Base-by-base conservation (phyloP, 257 asterid genomes). In the Apocynum venetum region DNA sequence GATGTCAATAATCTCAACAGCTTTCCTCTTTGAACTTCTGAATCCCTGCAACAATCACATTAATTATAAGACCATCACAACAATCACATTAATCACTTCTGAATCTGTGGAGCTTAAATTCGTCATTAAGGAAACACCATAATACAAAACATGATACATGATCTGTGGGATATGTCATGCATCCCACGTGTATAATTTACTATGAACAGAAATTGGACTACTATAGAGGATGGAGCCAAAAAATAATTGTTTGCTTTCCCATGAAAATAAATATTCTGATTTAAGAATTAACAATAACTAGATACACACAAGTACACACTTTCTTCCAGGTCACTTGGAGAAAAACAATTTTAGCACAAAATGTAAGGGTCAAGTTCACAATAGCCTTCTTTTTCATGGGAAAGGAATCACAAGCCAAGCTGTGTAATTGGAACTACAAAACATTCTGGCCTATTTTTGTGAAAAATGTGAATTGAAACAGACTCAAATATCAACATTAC, bases 21-120 rank as follows among this genome's bases (percentile, higher is more conserved):
- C 83, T 76, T 86, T 91, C 71, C 96, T 89, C 84, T 85, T 87
- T 15, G 87, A 89, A 44, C 88, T 84, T 52, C 84, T 81, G 77
- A 83, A 75, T 79, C 77, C 91, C 95, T 89, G 81, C 83, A 80
- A 63, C 63, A 79, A 79, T 49, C 47, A 53, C 43, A n/a, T 46
- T 2, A 6, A 46, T 1, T 36, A n/a, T 40, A 69, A 76, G 49
- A 80, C 73, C n/a, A n/a, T n/a, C n/a, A n/a, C n/a, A n/a, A n/a
- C n/a, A n/a, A n/a, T n/a, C n/a, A n/a, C n/a, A n/a, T n/a, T n/a
- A n/a, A n/a, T n/a, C n/a, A n/a, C n/a, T n/a, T n/a, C n/a, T n/a
- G n/a, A n/a, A n/a, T 43, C 11, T 4, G 6, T 43, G 31, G 31
- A 40, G 71, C 48, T 64, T 35, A 64, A 12, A 8, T 25, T 25